Evolutionary conservation across 2,329 filamentous ascomycete genomes (phyloP).

Genomic region (Drechslera avenae): DNA sequence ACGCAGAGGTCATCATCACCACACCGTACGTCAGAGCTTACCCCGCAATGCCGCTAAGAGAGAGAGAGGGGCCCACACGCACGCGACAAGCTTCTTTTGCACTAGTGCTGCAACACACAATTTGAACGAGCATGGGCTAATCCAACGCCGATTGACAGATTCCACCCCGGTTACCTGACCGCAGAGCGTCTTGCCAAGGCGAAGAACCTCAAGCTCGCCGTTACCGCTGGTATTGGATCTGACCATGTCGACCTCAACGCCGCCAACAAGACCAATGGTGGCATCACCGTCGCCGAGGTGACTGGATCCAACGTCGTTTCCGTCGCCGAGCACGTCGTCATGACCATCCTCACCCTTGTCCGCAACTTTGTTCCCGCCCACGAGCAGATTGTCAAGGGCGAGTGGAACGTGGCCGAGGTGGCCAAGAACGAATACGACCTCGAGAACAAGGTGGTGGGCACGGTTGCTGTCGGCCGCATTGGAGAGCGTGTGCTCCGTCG

Average conservation of each 20-base stretch:
- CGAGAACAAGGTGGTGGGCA: slow-evolving; percentile 96
- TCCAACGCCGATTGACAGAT: slow-evolving; percentile 58
- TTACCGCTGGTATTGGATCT: slow-evolving; percentile 97
- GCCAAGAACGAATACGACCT: slow-evolving; percentile 99
- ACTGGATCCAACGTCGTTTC: slow-evolving; percentile 98
- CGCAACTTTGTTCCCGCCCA: slow-evolving; percentile 99
- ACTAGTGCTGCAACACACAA: slow-evolving; percentile 16
- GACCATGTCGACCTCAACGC: slow-evolving; percentile 97
- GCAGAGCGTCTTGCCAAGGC: slow-evolving; percentile 95
- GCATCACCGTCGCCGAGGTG: slow-evolving; percentile 95
- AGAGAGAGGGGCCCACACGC: slow-evolving; percentile 39
- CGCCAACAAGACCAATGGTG: slow-evolving; percentile 97
- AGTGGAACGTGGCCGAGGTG: slow-evolving; percentile 94
- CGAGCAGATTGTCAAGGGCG: slow-evolving; percentile 85
- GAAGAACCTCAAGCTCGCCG: slow-evolving; percentile 97
- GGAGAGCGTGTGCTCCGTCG: slow-evolving; percentile 96
- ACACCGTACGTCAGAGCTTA: slow-evolving; percentile 71
- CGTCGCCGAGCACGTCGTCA: slow-evolving; percentile 97
- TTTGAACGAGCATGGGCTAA: slow-evolving; percentile 22
- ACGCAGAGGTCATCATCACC: slow-evolving; percentile 98
- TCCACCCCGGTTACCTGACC: slow-evolving; percentile 97
- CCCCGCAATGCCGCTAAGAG: slow-evolving; percentile 31
- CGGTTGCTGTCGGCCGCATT: slow-evolving; percentile 95
- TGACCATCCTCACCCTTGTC: slow-evolving; percentile 95
- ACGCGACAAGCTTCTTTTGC: slow-evolving; percentile 17